Conservation (phyloP, 2,329 filamentous ascomycete species). For the Colletotrichum nymphaeae region DNA sequence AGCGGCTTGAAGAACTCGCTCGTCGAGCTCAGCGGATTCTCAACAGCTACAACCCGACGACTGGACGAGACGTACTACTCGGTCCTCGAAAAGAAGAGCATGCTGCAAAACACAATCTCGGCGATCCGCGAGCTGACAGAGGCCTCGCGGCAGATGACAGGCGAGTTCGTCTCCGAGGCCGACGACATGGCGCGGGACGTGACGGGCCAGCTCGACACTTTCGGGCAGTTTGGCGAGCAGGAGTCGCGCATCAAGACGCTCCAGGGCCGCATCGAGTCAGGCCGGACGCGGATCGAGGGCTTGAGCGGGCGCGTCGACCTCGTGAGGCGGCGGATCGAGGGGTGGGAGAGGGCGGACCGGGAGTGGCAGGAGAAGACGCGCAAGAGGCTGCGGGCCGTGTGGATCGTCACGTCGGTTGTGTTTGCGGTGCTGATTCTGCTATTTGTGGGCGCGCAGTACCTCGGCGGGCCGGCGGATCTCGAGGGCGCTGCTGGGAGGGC, state of each 20-base stretch:
- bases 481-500: not conserved
- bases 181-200: constrained; percentile 70
- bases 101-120: constrained; percentile 72
- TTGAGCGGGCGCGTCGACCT: constrained; percentile 73
- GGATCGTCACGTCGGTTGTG: constrained; percentile 66
- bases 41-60: constrained; percentile 70
- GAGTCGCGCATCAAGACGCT: constrained; percentile 71
- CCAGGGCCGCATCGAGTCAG: constrained; percentile 69
- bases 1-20: constrained; percentile 66
- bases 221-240: constrained; percentile 74
- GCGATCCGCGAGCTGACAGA: constrained; percentile 75
- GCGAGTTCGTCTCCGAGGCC: constrained; percentile 70
- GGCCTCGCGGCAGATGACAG: constrained; percentile 67
- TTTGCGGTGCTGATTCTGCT: constrained; percentile 61
- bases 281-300: constrained; percentile 68
- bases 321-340: constrained; percentile 72
- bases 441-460: constrained; percentile 50
- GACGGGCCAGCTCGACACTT: constrained; percentile 67
- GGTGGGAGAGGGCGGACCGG: constrained; percentile 74
- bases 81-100: constrained; percentile 75
- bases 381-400: constrained; percentile 70
- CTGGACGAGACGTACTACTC: constrained; percentile 82
- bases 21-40: constrained; percentile 66
- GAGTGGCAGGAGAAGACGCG: constrained; percentile 77
- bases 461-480: constrained; percentile 6